Evolutionary conservation across 164 flowering plant species (phyloP).

Genomic region (Stephania japonica): DNA sequence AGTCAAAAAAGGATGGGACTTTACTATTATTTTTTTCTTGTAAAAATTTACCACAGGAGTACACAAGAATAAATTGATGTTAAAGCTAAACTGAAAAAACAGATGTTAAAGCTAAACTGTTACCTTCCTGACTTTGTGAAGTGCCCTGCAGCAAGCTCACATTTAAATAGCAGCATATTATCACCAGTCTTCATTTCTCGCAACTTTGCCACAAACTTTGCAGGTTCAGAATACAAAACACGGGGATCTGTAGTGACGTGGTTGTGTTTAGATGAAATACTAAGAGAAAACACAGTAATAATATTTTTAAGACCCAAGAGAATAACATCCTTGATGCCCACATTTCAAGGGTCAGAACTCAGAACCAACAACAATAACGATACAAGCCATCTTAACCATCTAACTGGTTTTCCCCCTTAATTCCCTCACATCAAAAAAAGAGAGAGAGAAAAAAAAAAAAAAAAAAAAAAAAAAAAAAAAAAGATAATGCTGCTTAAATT

Average conservation of each 20-base stretch:
- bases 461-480: background rate
- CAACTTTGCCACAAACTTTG: conserved; percentile 88
- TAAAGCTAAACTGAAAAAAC: background rate
- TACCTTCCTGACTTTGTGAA: conserved; percentile 83
- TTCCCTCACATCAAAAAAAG: background rate
- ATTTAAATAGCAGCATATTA: conserved; percentile 39
- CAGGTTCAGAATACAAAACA: conserved; percentile 90
- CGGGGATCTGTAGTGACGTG: conserved; percentile 57
- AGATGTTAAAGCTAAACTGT: background rate
- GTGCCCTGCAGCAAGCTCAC: conserved; percentile 83
- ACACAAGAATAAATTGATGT: background rate
- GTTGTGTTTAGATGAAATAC: conserved; percentile 6
- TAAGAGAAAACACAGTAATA: background rate
- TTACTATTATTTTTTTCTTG: background rate
- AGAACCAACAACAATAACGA: background rate
- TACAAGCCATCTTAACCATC: background rate
- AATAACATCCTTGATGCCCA: background rate
- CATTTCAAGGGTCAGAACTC: conserved; percentile 3
- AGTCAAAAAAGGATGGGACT: background rate
- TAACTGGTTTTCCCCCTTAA: background rate
- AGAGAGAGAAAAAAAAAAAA: too few species aligned
- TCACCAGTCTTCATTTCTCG: conserved; percentile 73
- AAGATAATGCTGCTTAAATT: background rate
- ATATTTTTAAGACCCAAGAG: background rate
- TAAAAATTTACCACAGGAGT: too few species aligned